Evolutionary conservation across 2,329 filamentous ascomycete species (phyloP).

Genomic region (Delphinella strobiligena): DNA sequence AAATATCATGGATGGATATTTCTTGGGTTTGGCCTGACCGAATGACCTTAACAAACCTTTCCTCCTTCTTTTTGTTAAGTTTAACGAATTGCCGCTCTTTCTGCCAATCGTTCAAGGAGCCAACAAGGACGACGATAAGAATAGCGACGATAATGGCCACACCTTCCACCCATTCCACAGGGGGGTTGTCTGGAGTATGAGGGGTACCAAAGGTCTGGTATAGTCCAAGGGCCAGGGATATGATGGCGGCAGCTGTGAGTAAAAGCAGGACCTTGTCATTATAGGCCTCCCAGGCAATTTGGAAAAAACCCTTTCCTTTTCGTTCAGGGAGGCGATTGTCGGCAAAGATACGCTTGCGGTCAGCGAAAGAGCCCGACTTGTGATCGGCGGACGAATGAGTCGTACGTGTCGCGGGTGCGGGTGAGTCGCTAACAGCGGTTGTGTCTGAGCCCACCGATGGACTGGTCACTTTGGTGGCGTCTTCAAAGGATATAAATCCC

Average conservation of each 20-base stretch:
- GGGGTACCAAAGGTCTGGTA: slow-evolving; percentile 55
- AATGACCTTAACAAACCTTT: slow-evolving; percentile 60
- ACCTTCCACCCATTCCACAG: slow-evolving; percentile 71
- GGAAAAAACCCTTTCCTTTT: slow-evolving; percentile 56
- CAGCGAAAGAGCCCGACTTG: slow-evolving; percentile 33
- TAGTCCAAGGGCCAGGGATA: slow-evolving; percentile 62
- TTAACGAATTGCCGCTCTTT: slow-evolving; percentile 73
- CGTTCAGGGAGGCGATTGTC: slow-evolving; percentile 58
- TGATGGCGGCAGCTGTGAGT: slow-evolving; percentile 56
- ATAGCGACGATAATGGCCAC: slow-evolving; percentile 70
- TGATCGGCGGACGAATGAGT: slow-evolving; percentile 7
- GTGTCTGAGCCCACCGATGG: slow-evolving; percentile 8
- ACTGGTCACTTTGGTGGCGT: slow-evolving; percentile 32
- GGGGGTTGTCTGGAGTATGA: slow-evolving; percentile 42
- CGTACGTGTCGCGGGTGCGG: slow-evolving; percentile 15
- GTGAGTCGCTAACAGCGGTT: not conserved
- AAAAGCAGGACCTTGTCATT: slow-evolving; percentile 71
- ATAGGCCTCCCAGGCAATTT: slow-evolving; percentile 69
- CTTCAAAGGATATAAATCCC: slow-evolving; percentile 56
- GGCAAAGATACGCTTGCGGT: slow-evolving; percentile 59
- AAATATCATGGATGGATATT: slow-evolving; percentile 57
- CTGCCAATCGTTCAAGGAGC: slow-evolving; percentile 71
- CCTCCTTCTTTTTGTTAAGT: slow-evolving; percentile 68
- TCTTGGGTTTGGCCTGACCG: slow-evolving; percentile 61
- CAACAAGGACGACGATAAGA: slow-evolving; percentile 61